Evolutionary conservation across 1,284 basidiomycete genomes (phyloP).

Genomic region (Pascua sp.): DNA sequence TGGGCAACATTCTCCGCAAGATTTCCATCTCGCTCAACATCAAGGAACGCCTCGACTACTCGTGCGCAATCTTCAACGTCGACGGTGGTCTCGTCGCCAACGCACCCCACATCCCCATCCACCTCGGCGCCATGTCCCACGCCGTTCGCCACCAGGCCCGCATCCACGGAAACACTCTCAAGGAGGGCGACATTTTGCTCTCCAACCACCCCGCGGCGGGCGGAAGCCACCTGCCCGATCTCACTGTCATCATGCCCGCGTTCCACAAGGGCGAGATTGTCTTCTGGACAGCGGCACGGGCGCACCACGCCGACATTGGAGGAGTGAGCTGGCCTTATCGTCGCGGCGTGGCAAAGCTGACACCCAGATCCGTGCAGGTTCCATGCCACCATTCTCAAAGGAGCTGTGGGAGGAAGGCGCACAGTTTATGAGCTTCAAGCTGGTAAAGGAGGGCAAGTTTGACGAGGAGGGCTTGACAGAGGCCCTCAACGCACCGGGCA

Average conservation of each 20-base stretch:
- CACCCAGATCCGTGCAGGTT: conserved; percentile 44
- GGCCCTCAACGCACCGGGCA: conserved; percentile 80
- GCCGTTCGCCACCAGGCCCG: conserved; percentile 38
- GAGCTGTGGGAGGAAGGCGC: conserved; percentile 53
- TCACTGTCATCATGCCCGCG: conserved; percentile 48
- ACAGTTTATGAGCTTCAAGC: conserved; percentile 56
- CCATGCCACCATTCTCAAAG: conserved; percentile 53
- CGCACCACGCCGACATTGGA: conserved; percentile 52
- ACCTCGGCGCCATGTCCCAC: conserved; percentile 42
- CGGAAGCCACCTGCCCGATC: conserved; percentile 54
- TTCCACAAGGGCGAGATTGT: conserved; percentile 41
- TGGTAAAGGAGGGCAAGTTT: conserved; percentile 41
- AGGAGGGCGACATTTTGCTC: conserved; percentile 51
- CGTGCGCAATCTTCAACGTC: conserved; percentile 51
- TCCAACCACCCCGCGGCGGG: conserved; percentile 54
- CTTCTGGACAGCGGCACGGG: conserved; percentile 43
- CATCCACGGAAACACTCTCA: conserved; percentile 30
- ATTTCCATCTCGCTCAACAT: conserved; percentile 50
- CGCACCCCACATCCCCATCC: conserved; percentile 48
- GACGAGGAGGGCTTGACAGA: conserved; percentile 64
- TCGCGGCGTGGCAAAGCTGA: conserved; percentile 2
- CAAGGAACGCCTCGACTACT: conserved; percentile 46
- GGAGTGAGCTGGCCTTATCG: conserved; percentile 12
- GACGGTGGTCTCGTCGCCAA: conserved; percentile 54
- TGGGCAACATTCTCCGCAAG: conserved; percentile 54